These are phyloP conservation scores for Trapa bicornis DNA, from an alignment of 345 rosid genomes.

Conservation along the genomic window DNA sequence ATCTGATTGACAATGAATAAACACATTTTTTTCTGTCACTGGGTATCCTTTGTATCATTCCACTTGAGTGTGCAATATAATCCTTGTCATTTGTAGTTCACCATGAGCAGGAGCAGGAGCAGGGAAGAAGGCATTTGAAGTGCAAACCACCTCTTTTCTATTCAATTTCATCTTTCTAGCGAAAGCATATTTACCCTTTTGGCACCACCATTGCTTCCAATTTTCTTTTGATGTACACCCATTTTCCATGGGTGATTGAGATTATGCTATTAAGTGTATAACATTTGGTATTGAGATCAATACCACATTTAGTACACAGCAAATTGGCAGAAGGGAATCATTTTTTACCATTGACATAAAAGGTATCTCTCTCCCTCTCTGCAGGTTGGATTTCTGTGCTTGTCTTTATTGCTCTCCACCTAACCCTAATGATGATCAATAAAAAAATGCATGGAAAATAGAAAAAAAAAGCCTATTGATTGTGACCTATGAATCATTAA, in stretches of 20 bases:
- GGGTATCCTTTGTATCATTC: neutral
- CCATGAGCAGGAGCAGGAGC: neutral
- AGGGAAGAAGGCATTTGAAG: neutral
- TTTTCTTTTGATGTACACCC: neutral
- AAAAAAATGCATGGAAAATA: neutral
- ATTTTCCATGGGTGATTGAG: neutral
- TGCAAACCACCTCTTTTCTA: neutral
- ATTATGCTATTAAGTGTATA: neutral
- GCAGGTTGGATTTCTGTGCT: constrained; percentile 3
- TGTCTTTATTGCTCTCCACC: constrained; percentile 1
- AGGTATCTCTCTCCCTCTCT: neutral
- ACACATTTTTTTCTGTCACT: neutral
- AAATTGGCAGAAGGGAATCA: neutral
- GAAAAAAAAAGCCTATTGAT: neutral
- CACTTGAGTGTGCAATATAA: neutral
- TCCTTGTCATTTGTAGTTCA: neutral
- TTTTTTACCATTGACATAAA: no score
- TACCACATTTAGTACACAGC: neutral
- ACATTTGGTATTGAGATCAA: neutral
- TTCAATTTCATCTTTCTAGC: neutral
- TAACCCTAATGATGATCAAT: constrained; percentile 1
- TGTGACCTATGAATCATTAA: constrained; percentile 1
- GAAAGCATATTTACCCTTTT: neutral
- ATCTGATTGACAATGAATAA: neutral
- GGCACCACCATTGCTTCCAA: neutral